A percentile compares a stretch with the other conserved stretches of the same genome.
phyloP scores from a whole-genome alignment of 1,284 basidiomycete genomes.

The Boletellus deceptivus region DNA sequence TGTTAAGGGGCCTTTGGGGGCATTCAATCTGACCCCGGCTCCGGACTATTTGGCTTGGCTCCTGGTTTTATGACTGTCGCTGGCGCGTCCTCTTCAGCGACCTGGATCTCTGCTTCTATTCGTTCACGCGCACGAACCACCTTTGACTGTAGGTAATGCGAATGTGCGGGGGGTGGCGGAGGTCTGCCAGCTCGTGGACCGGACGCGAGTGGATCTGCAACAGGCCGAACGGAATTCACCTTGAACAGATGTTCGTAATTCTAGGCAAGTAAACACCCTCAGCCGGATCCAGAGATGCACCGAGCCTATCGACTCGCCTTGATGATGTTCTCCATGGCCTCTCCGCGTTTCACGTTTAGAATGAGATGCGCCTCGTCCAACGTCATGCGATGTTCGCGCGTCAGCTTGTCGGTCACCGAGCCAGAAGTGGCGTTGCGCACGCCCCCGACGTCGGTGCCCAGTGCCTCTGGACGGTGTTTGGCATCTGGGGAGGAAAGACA shows the following conservation, averaged over 20 bases:
- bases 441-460: conserved; percentile 65
- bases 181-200: conserved; percentile 36
- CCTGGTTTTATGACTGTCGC: conserved; percentile 17
- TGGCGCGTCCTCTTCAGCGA: conserved; percentile 35
- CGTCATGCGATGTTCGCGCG: conserved; percentile 88
- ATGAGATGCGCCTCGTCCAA: conserved; percentile 95
- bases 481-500: conserved; percentile 57
- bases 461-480: conserved; percentile 65
- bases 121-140: conserved; percentile 92
- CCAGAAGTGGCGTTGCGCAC: conserved; percentile 73
- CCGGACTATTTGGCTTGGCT: conserved; percentile 18
- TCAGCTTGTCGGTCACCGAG: conserved; percentile 72
- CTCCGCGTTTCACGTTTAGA: conserved; percentile 84
- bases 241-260: conserved; percentile 94
- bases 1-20: conserved; percentile 1
- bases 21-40: conserved; percentile 25
- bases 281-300: neutral
- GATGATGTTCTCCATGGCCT: conserved; percentile 64
- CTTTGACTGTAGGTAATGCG: conserved; percentile 96
- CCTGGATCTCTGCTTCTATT: conserved; percentile 80
- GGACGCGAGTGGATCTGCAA: conserved; percentile 41
- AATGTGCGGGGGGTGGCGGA: conserved; percentile 52
- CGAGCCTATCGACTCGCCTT: conserved; percentile 54
- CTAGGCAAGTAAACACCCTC: conserved; percentile 41
- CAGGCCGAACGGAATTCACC: conserved; percentile 73